phyloP scores from a whole-genome alignment of 1,284 basidiomycete genomes.

The Ustilago curta region DNA sequence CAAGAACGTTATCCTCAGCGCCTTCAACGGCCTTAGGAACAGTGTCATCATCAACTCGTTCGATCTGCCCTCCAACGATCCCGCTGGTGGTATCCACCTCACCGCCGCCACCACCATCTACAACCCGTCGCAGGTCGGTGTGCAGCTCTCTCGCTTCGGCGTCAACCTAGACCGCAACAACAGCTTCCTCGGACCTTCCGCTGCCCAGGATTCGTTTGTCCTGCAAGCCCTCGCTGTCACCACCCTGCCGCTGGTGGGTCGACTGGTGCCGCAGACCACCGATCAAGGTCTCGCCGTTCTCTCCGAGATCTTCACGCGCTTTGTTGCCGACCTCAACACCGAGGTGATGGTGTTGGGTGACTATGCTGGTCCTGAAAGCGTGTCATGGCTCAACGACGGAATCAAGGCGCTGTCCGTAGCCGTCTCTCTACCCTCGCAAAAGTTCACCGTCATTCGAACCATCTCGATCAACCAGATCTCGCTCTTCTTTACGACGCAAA shows the following conservation, averaged over 20 bases:
- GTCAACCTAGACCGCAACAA: conserved; percentile 76
- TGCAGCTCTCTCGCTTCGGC: conserved; percentile 76
- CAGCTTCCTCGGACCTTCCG: conserved; percentile 76
- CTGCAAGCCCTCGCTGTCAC: conserved; percentile 75
- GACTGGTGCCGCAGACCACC: conserved; percentile 76
- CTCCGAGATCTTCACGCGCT: conserved; percentile 79
- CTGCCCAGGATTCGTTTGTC: conserved; percentile 73
- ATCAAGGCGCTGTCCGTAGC: conserved; percentile 77
- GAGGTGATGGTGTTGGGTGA: conserved; percentile 76
- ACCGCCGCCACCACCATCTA: conserved; percentile 76
- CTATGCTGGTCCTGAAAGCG: conserved; percentile 75
- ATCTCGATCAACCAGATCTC: conserved; percentile 77
- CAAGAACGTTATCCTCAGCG: conserved; percentile 78
- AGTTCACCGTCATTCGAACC: conserved; percentile 77
- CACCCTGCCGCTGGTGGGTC: conserved; percentile 75
- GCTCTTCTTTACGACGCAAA: conserved; percentile 75
- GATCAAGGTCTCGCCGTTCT: conserved; percentile 74
- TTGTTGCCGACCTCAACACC: conserved; percentile 78
- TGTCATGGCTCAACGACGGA: conserved; percentile 81
- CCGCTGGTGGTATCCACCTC: conserved; percentile 80
- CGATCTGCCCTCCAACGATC: conserved; percentile 79
- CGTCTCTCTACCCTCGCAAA: conserved; percentile 77
- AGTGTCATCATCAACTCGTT: conserved; percentile 79
- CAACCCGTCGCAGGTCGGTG: conserved; percentile 83
- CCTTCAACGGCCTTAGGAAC: conserved; percentile 78